Percentiles rank a stretch among this genome's conserved stretches.
These are phyloP conservation scores for Botrytis pseudocinerea DNA, from an alignment of 2,329 filamentous ascomycete genomes.

Conservation along the genomic window DNA sequence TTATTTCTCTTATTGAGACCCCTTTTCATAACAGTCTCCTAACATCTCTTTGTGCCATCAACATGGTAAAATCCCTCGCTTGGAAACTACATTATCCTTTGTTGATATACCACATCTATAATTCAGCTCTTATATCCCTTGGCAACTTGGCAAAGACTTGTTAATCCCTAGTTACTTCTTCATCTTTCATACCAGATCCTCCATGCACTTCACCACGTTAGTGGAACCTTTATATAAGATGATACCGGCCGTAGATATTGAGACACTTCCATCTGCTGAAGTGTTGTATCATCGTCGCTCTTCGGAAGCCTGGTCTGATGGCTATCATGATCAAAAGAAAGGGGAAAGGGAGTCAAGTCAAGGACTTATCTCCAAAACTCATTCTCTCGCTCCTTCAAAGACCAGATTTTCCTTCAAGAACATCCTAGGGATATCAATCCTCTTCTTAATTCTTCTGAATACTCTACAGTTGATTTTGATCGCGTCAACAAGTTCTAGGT, in stretches of 20 bases:
- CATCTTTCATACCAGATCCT: background rate
- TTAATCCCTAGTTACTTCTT: too few relatives aligned
- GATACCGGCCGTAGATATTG: background rate
- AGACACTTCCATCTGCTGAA: background rate
- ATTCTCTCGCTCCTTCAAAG: background rate
- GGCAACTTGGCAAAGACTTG: slow-evolving; percentile 11
- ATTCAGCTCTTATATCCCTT: background rate
- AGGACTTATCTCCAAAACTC: background rate
- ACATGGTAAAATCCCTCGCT: background rate
- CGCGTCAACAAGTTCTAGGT: background rate
- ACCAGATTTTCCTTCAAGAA: background rate
- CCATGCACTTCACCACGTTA: background rate
- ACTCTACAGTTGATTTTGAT: background rate
- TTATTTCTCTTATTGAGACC: background rate
- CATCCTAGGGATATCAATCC: background rate
- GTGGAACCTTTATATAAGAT: background rate
- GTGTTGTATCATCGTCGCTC: slow-evolving; percentile 4
- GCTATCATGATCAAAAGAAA: background rate
- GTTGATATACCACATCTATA: background rate
- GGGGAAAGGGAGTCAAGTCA: background rate
- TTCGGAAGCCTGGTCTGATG: background rate
- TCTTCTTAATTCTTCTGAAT: background rate
- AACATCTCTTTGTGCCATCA: background rate
- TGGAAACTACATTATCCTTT: background rate
- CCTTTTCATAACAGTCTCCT: background rate